Percentiles rank a stretch among this genome's conserved stretches.
Evolutionary conservation across 176 grass and related monocot genomes (phyloP).

Genomic region (Oryza rufipogon): DNA sequence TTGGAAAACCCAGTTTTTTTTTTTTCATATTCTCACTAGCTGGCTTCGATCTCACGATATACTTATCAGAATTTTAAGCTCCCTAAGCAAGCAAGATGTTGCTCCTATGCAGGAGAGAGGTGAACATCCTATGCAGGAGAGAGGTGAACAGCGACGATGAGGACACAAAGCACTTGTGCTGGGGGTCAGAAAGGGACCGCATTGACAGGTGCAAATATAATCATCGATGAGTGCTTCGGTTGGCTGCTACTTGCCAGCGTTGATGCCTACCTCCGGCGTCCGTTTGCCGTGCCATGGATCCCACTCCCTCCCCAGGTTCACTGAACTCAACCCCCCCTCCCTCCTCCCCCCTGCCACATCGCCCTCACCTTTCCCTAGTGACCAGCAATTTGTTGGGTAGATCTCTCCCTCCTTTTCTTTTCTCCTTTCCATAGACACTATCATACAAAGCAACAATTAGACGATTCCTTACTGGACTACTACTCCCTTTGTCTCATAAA

Average conservation of each 20-base stretch:
- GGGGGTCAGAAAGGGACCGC: conserved; percentile 10
- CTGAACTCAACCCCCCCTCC: not conserved
- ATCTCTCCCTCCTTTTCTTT: not conserved
- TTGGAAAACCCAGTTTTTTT: too few species aligned
- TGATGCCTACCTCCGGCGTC: not conserved
- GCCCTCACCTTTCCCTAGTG: not conserved
- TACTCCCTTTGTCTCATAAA: too few species aligned
- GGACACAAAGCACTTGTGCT: conserved; percentile 33
- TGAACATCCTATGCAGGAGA: too few species aligned
- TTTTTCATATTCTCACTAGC: too few species aligned
- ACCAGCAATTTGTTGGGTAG: not conserved
- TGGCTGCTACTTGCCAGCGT: not conserved
- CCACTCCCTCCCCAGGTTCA: conserved; percentile 17
- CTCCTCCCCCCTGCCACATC: not conserved
- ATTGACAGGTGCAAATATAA: not conserved
- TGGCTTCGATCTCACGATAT: too few species aligned
- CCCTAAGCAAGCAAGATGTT: too few species aligned
- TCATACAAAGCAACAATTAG: not conserved
- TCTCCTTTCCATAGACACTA: not conserved
- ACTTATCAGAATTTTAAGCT: too few species aligned
- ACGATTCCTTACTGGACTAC: not conserved
- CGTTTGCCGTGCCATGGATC: not conserved
- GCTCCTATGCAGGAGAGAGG: too few species aligned
- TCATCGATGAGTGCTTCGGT: not conserved
- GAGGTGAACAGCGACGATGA: conserved; percentile 14